Conservation (phyloP, 495 filamentous ascomycete species). For the Cercophora sp. region DNA sequence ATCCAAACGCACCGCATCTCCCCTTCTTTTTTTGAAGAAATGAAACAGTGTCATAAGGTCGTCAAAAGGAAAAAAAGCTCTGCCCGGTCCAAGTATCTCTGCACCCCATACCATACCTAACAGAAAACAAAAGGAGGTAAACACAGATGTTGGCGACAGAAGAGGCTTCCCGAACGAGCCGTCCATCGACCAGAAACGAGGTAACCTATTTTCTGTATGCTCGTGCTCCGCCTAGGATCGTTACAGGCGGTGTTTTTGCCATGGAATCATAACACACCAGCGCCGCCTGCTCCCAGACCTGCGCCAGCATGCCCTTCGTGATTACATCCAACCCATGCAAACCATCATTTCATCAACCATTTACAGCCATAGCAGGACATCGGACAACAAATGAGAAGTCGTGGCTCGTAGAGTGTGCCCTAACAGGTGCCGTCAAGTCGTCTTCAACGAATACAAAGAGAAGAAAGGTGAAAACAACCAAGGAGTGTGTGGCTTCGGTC, state of each 20-base stretch:
- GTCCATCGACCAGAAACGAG: background rate
- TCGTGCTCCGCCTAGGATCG: constrained; percentile 16
- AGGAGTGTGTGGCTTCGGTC: constrained; percentile 11
- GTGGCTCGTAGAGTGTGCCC: constrained; percentile 24
- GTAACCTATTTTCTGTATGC: constrained; percentile 3
- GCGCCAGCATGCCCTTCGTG: constrained; percentile 9
- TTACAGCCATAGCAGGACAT: constrained; percentile 35
- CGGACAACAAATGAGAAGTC: constrained; percentile 22
- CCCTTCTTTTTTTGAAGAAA: constrained; percentile 31
- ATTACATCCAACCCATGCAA: constrained; percentile 27
- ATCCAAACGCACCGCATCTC: constrained; percentile 13
- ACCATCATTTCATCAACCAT: constrained; percentile 33
- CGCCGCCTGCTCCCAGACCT: background rate
- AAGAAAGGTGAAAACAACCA: constrained; percentile 14
- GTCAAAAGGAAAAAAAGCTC: constrained; percentile 16
- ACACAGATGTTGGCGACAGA: constrained; percentile 6
- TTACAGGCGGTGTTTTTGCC: constrained; percentile 17
- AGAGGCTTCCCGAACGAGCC: background rate
- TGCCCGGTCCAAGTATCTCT: constrained; percentile 11
- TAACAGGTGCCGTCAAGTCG: constrained; percentile 27
- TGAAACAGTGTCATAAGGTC: constrained; percentile 38
- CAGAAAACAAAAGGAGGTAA: constrained; percentile 5
- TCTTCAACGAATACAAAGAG: constrained; percentile 36
- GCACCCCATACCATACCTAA: background rate
- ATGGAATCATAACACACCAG: background rate